Evolutionary conservation across 2,329 filamentous ascomycete species (phyloP).

Genomic region (Pezicula carpinea): DNA sequence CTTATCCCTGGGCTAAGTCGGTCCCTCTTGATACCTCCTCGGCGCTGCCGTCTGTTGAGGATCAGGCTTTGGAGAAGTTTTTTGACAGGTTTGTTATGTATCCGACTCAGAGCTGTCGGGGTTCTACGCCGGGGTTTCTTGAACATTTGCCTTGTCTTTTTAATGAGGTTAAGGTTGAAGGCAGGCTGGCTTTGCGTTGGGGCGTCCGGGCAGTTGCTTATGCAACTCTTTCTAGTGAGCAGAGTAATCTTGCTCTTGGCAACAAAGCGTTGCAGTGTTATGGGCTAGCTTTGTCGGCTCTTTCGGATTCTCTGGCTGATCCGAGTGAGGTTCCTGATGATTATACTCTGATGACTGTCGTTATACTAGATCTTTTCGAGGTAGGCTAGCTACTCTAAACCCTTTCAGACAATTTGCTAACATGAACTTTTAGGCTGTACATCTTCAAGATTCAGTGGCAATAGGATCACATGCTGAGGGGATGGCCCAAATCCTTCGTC

Average conservation of each 20-base stretch:
- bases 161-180: slow-evolving; percentile 33
- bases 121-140: slow-evolving; percentile 34
- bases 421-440: slow-evolving; percentile 26
- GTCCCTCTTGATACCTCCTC: slow-evolving; percentile 4
- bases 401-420: neutral
- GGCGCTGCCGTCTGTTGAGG: slow-evolving; percentile 14
- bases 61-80: slow-evolving; percentile 33
- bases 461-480: slow-evolving; percentile 33
- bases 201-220: slow-evolving; percentile 33
- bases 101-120: slow-evolving; percentile 30
- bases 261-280: slow-evolving; percentile 30
- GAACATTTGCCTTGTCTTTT: slow-evolving; percentile 35
- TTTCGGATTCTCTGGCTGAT: slow-evolving; percentile 28
- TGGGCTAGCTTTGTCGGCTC: slow-evolving; percentile 30
- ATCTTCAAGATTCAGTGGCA: slow-evolving; percentile 21
- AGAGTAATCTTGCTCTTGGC: slow-evolving; percentile 15
- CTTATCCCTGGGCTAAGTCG: slow-evolving; percentile 23
- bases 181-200: slow-evolving; percentile 33
- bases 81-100: slow-evolving; percentile 33
- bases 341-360: slow-evolving; percentile 35
- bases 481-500: slow-evolving; percentile 35
- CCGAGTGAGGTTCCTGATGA: slow-evolving; percentile 33
- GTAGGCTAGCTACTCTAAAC: slow-evolving; percentile 16
- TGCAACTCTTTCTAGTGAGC: slow-evolving; percentile 29
- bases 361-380: slow-evolving; percentile 37